phyloP scores from a whole-genome alignment of 345 rosid genomes.

The Raphanus sativus region DNA sequence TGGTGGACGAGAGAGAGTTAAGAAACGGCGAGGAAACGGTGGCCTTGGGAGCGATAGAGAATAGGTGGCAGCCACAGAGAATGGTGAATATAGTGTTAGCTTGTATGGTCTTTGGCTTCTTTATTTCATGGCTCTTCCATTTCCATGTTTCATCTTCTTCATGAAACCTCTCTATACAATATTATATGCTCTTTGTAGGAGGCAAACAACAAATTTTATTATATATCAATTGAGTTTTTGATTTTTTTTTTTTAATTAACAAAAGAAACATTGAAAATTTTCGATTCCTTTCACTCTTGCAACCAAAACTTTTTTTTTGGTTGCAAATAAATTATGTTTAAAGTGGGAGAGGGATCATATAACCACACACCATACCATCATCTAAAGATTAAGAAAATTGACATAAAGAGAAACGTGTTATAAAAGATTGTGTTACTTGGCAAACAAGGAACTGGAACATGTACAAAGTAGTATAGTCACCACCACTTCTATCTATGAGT shows the following conservation, averaged over 20 bases:
- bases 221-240: not conserved
- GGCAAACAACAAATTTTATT: not conserved
- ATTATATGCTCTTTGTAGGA: not conserved
- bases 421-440: slow-evolving; percentile 30
- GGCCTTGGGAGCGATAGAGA: slow-evolving; percentile 2
- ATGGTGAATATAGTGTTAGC: slow-evolving; percentile 36
- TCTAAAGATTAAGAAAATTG: no score
- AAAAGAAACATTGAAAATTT: not conserved
- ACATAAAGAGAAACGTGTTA: no score
- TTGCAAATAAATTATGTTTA: no score
- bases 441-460: slow-evolving; percentile 27
- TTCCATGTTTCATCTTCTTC: slow-evolving; percentile 39
- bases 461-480: slow-evolving; percentile 3
- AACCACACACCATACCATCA: no score
- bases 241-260: not conserved
- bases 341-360: no score
- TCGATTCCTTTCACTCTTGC: not conserved
- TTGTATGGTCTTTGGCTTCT: slow-evolving; percentile 41
- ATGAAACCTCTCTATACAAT: not conserved
- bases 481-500: not conserved
- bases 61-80: slow-evolving; percentile 69
- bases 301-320: not conserved
- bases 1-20: slow-evolving; percentile 35
- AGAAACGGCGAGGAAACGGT: slow-evolving; percentile 24
- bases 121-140: slow-evolving; percentile 38